Evolutionary conservation across 2,329 filamentous ascomycete species (phyloP), one percentile per base, ranked within the genome.

Genomic region (Venturia asperata): DNA sequence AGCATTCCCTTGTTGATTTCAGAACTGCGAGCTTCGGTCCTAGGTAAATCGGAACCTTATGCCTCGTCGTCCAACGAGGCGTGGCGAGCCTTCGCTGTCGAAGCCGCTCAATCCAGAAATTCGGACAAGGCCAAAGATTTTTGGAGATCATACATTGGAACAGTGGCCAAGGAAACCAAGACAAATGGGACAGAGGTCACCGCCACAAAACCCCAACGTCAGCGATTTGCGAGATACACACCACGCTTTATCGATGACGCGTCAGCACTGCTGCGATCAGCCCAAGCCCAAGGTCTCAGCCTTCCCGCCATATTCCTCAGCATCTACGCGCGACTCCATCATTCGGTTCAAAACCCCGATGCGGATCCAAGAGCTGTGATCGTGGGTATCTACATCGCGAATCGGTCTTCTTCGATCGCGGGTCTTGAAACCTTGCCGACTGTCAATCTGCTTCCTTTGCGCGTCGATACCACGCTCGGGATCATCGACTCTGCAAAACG

Each of bases 331-430:
- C 65, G 47, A n/a, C 24, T 47, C 21, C 41, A 58, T 70, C 71
- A 75, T 4, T 66, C 69, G 21, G 64, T 74, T 78, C 39, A 39
- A 15, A 19, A 52, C 5, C 27, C 56, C 2, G n/a, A 63, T 5
- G 34, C 63, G 1, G 52, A 58, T n/a, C 30, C 52, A 7, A 27
- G 64, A 43, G 39, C 30, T 63, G 74, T 90, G 1, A 76, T 91
- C 0, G 81, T 96, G 62, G 92, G 92, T 1, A 76, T 96, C 27
- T 97, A 96, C 74, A 83, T 96, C 10, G 90, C 91, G 52, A 96
- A 95, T 73, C 84, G 91, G 63, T 81, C 82, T 0, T 78, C 83
- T 13, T 77, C 79, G 27, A 75, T 81, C 10, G 77, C 81, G 3
- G 77, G 81, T 3, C 72, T 85, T 0, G 77, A 83, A 1, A 72